Evolutionary conservation across 371 early-diverging fungal genomes (phyloP).

Genomic region (Mucor plumbeus): DNA sequence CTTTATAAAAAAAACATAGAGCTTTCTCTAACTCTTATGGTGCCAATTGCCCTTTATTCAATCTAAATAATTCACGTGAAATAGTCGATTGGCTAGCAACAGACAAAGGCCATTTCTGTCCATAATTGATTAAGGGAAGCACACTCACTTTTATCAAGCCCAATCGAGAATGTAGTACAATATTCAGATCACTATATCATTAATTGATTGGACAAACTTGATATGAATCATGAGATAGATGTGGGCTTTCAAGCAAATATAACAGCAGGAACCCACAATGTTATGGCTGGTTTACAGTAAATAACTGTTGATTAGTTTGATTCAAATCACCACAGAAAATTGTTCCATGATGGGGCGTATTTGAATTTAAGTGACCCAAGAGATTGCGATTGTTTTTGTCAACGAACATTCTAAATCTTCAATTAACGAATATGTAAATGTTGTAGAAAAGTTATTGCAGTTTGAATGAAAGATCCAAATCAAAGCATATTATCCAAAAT

Average conservation of each 20-base stretch:
- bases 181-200: not conserved
- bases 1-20: not conserved
- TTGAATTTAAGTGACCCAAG: too few species aligned
- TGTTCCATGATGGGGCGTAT: too few species aligned
- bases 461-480: too few species aligned
- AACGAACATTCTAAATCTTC: too few species aligned
- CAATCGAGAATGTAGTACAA: slow-evolving; percentile 7
- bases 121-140: not conserved
- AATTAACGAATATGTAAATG: too few species aligned
- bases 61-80: slow-evolving; percentile 1
- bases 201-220: not conserved
- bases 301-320: not conserved
- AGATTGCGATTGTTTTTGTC: too few species aligned
- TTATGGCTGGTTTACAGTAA: not conserved
- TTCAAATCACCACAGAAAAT: too few species aligned
- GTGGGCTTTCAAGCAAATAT: not conserved
- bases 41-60: not conserved
- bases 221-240: slow-evolving; percentile 1
- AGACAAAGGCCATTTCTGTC: too few species aligned
- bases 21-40: not conserved
- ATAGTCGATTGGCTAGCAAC: not conserved
- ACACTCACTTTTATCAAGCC: not conserved
- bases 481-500: too few species aligned
- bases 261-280: not conserved
- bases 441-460: too few species aligned